Base-by-base conservation (phyloP, 805 yeast genomes). In the Saccharomycopsis guyanensis region DNA sequence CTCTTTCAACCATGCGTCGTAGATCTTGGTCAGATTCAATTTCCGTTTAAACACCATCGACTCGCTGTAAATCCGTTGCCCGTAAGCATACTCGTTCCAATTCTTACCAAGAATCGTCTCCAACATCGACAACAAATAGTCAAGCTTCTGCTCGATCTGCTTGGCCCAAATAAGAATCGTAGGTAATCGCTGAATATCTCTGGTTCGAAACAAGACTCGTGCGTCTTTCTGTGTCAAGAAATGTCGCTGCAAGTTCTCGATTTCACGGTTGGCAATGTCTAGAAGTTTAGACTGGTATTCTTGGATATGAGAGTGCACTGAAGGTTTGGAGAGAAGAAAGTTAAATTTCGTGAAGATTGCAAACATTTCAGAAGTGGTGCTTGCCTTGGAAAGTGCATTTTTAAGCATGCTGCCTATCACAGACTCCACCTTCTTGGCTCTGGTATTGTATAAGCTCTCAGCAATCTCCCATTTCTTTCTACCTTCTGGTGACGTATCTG, bases 11-110 rank as follows among this genome's bases (percentile, higher is more conserved):
- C 95, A 87, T 1, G 59, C 56, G 0, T 66, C 60, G 42, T 70
- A 72, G 0, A 73, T 53, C 0, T 45, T 49, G 23, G 69, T 61
- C 0, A 76, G 57, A 41, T 80, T 66, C 8, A 79, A 60, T 40
- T 70, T 73, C 20, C 66, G 61, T n/a, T 66, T 55, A 40, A 84
- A 66, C 0, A 65, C 60, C 2, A 59, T 54, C 20, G 76, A 68
- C 49, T 77, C 85, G 1, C 66, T 59, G 8, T 72, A 65, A 1
- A 91, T 72, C 50, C 72, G 75, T 43, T 70, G 72, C 0, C 96
- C 96, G 43, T 80, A 87, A 2, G 80, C 73, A 48, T 75, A 77
- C 7, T 68, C 62, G 18, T 60, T 63, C 89, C 89, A 82, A 5
- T 77, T 76, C 15, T 66, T 57, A 0, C 88, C 85, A 5, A 82